Percentiles rank a stretch among this genome's conserved stretches.
Conservation (phyloP, 2,329 filamentous ascomycete genomes). For the Aulographum hederae region DNA sequence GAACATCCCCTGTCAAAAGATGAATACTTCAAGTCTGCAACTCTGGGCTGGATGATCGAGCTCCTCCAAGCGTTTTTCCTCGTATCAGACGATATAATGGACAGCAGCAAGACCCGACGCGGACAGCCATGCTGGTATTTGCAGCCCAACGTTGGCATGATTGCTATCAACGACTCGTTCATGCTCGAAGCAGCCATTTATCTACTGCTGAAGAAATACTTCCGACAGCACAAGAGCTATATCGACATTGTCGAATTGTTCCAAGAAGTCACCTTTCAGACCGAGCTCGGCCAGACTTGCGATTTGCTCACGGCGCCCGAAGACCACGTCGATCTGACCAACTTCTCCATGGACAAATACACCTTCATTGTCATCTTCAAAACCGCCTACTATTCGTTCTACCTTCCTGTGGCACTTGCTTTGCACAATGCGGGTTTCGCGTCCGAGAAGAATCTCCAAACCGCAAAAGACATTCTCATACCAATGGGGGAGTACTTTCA, state of each 20-base stretch:
- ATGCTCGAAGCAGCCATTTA: constrained; percentile 88
- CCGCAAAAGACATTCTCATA: constrained; percentile 80
- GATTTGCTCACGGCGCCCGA: constrained; percentile 93
- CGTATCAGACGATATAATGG: constrained; percentile 98
- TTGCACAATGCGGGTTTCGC: constrained; percentile 73
- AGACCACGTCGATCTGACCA: constrained; percentile 78
- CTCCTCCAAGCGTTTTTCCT: constrained; percentile 98
- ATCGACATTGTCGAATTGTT: constrained; percentile 88
- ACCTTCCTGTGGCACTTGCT: constrained; percentile 84
- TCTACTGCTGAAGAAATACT: constrained; percentile 80
- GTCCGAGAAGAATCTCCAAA: constrained; percentile 73
- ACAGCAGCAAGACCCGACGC: constrained; percentile 82
- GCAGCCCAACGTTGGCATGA: constrained; percentile 73
- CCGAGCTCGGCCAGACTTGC: constrained; percentile 85
- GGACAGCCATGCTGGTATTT: constrained; percentile 95
- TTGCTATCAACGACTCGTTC: constrained; percentile 97
- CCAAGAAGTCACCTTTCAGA: constrained; percentile 87
- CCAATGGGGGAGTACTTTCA: constrained; percentile 99
- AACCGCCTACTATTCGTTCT: constrained; percentile 98
- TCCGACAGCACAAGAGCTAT: constrained; percentile 73
- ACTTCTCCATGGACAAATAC: constrained; percentile 93
- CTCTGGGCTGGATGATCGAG: constrained; percentile 94
- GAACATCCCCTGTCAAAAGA: constrained; percentile 52
- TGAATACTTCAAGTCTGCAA: constrained; percentile 75
- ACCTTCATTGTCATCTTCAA: constrained; percentile 99